A percentile compares a stretch with the other conserved stretches of the same genome.
These are phyloP conservation scores for Ceratobasidium sp. DNA, from an alignment of 1,284 basidiomycete species.

Conservation along the genomic window DNA sequence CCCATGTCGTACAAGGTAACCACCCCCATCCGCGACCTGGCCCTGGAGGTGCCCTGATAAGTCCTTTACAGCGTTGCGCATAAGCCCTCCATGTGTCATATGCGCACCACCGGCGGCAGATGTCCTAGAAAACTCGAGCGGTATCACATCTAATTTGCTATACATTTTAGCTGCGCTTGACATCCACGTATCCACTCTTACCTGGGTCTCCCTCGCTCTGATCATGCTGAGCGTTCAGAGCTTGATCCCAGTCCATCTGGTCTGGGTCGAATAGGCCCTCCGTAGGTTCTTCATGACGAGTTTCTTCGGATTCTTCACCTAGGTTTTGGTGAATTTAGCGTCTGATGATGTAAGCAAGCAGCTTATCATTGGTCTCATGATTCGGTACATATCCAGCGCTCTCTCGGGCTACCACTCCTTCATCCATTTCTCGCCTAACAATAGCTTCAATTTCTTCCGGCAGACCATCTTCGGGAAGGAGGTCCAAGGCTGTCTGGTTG, in stretches of 20 bases:
- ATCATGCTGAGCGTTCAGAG: too few species aligned
- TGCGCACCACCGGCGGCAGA: neutral
- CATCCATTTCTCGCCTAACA: constrained; percentile 3
- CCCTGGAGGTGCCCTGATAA: neutral
- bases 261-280: too few species aligned
- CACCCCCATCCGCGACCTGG: constrained; percentile 9
- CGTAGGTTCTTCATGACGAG: too few species aligned
- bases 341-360: neutral
- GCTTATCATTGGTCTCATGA: neutral
- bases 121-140: neutral
- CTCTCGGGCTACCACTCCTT: constrained; percentile 18
- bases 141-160: neutral
- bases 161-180: too few species aligned
- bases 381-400: constrained; percentile 21
- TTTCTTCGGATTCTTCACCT: too few species aligned
- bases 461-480: constrained; percentile 47
- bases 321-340: too few species aligned
- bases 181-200: too few species aligned
- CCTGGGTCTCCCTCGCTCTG: too few species aligned
- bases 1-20: constrained; percentile 24
- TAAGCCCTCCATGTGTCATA: constrained; percentile 19
- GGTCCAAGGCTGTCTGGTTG: neutral
- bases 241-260: too few species aligned
- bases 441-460: constrained; percentile 39
- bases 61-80: neutral